These are phyloP conservation scores for Candida maris DNA, from an alignment of 805 yeast species.

Conservation along the genomic window DNA sequence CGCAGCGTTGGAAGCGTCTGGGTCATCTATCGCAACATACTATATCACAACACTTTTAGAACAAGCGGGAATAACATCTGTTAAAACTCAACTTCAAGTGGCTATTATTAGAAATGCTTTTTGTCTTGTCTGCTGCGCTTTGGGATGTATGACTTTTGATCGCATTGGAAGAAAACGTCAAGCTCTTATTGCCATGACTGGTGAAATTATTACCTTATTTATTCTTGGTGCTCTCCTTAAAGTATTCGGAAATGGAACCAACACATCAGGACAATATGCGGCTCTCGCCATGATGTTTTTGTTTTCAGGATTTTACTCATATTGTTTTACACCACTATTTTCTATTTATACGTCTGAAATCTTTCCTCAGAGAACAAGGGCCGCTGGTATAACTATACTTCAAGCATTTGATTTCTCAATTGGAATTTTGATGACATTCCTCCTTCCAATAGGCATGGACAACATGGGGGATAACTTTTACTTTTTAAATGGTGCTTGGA, in stretches of 20 bases:
- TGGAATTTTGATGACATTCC: constrained; percentile 31
- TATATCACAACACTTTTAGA: constrained; percentile 35
- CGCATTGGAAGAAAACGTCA: constrained; percentile 16
- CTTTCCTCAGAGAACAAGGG: constrained; percentile 26
- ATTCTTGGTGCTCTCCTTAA: constrained; percentile 20
- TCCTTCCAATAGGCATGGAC: constrained; percentile 35
- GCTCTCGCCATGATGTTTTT: constrained; percentile 46
- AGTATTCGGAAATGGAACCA: constrained; percentile 6
- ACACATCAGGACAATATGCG: constrained; percentile 27
- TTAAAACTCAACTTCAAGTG: constrained; percentile 18
- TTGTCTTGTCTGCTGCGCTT: constrained; percentile 15
- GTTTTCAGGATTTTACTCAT: constrained; percentile 40
- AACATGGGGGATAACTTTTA: constrained; percentile 35
- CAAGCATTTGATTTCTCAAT: constrained; percentile 9
- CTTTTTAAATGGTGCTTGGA: constrained; percentile 16
- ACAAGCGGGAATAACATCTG: constrained; percentile 17
- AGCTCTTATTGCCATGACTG: constrained; percentile 12
- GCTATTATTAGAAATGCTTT: constrained; percentile 20
- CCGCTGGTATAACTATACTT: constrained; percentile 17
- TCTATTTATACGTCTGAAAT: constrained; percentile 44
- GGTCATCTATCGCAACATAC: constrained; percentile 46
- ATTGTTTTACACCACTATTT: constrained; percentile 45
- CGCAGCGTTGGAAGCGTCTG: constrained; percentile 37
- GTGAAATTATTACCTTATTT: constrained; percentile 16
- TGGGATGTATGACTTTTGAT: constrained; percentile 19